phyloP scores from a whole-genome alignment of 2,329 filamentous ascomycete genomes.

The Cladosporium halotolerans region DNA sequence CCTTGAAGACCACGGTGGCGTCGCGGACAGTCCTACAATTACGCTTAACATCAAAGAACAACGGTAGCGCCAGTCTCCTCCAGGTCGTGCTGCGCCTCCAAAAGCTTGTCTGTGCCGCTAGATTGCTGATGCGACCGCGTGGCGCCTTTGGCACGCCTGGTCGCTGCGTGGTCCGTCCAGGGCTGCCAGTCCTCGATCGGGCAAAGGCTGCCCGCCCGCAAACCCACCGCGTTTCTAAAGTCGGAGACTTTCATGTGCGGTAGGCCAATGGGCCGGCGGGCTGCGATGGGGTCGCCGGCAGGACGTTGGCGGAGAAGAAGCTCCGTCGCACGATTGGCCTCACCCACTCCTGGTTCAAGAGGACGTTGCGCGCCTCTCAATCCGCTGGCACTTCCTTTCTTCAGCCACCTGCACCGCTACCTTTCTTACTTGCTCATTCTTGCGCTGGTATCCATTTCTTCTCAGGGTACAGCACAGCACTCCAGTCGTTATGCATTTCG shows the following conservation, averaged over 20 bases:
- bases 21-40: background rate
- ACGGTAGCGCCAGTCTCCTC: background rate
- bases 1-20: background rate
- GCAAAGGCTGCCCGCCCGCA: background rate
- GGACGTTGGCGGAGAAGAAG: background rate
- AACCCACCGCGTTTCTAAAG: slow-evolving; percentile 10
- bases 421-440: slow-evolving; percentile 5
- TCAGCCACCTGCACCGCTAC: slow-evolving; percentile 1
- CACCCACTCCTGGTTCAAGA: slow-evolving; percentile 6
- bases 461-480: background rate
- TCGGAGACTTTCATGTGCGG: background rate
- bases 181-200: background rate
- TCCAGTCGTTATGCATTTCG: slow-evolving; percentile 5
- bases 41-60: background rate
- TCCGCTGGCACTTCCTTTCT: background rate
- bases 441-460: background rate
- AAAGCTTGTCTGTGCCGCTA: slow-evolving; percentile 11
- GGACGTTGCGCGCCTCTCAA: background rate
- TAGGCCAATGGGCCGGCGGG: slow-evolving; percentile 4
- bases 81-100: slow-evolving; percentile 8
- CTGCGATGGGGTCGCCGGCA: slow-evolving; percentile 6
- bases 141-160: background rate
- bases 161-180: background rate
- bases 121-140: slow-evolving; percentile 6
- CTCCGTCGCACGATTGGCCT: background rate